A percentile compares a stretch with the other conserved stretches of the same genome.
Evolutionary conservation across 139 green algal genomes (phyloP).

Genomic region (Spirogloea muscicola): DNA sequence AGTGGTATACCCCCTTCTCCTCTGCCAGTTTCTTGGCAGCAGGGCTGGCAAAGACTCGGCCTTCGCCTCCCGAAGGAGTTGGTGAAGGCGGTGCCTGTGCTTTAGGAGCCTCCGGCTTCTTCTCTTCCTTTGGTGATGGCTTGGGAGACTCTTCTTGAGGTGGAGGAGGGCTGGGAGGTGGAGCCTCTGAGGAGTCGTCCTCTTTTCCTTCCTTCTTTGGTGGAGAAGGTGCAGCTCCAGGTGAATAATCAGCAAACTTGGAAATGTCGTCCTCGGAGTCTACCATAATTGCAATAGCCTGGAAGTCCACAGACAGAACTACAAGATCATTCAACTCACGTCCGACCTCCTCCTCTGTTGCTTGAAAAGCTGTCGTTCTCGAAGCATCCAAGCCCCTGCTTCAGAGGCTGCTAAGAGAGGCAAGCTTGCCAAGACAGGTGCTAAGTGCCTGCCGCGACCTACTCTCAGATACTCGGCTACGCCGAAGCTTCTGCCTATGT

Average conservation of each 20-base stretch:
- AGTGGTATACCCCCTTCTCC: constrained; percentile 46
- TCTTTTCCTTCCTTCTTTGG: neutral
- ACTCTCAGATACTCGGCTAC: too few relatives aligned
- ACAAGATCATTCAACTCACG: too few relatives aligned
- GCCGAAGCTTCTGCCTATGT: too few relatives aligned
- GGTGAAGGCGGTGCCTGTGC: constrained; percentile 16
- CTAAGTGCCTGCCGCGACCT: too few relatives aligned
- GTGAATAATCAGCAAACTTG: constrained; percentile 38
- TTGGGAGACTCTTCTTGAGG: constrained; percentile 25
- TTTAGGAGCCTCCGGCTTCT: constrained; percentile 2
- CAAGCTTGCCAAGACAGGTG: too few relatives aligned
- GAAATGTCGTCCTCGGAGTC: constrained; percentile 70
- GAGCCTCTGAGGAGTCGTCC: constrained; percentile 21
- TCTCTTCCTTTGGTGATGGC: neutral
- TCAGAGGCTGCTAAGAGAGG: too few relatives aligned
- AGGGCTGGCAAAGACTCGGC: constrained; percentile 49
- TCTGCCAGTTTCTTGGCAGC: constrained; percentile 44
- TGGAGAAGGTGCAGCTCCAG: constrained; percentile 21
- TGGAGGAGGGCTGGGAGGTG: constrained; percentile 25
- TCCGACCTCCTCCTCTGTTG: too few relatives aligned
- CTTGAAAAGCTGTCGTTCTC: too few relatives aligned
- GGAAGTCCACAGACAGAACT: too few relatives aligned
- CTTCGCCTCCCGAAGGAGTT: constrained; percentile 28
- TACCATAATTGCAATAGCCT: constrained; percentile 77
- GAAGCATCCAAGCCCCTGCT: too few relatives aligned